These are phyloP conservation scores for Phytophthora ohioensis DNA, from an alignment of 352 stramenopile genomes.

Conservation along the genomic window DNA sequence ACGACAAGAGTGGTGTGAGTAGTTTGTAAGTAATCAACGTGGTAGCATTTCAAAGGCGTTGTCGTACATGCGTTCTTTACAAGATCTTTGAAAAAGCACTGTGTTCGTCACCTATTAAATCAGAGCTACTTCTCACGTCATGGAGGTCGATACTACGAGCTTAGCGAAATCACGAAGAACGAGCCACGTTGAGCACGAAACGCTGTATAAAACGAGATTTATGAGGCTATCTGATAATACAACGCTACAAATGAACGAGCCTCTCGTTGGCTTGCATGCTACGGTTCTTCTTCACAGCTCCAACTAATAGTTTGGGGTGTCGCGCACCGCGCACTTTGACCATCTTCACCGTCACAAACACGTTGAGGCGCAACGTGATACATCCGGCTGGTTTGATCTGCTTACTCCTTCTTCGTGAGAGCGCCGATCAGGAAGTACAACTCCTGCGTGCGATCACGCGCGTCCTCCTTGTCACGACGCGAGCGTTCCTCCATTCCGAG, in stretches of 20 bases:
- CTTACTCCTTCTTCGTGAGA: conserved; percentile 4
- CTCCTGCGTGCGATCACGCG: conserved; percentile 12
- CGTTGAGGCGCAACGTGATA: neutral
- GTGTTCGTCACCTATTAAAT: neutral
- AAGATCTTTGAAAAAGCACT: no score
- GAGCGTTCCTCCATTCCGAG: neutral
- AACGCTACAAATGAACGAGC: neutral
- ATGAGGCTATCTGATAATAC: neutral
- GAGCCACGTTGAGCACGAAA: no score
- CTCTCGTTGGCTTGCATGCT: neutral
- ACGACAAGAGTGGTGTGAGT: neutral
- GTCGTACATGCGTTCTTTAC: no score
- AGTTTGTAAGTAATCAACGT: neutral
- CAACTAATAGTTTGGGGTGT: neutral
- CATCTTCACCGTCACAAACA: neutral
- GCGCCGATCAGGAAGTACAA: neutral
- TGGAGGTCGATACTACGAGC: no score
- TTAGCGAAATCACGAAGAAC: no score
- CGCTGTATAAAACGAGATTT: no score
- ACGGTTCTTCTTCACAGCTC: neutral
- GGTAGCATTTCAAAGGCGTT: no score
- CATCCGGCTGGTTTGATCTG: neutral
- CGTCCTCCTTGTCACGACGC: conserved; percentile 11
- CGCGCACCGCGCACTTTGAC: neutral
- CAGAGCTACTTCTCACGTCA: no score